A percentile compares a stretch with the other conserved stretches of the same genome.
These are phyloP conservation scores for Tylopilus sp. DNA, from an alignment of 768 basidiomycete genomes.

Conservation along the genomic window DNA sequence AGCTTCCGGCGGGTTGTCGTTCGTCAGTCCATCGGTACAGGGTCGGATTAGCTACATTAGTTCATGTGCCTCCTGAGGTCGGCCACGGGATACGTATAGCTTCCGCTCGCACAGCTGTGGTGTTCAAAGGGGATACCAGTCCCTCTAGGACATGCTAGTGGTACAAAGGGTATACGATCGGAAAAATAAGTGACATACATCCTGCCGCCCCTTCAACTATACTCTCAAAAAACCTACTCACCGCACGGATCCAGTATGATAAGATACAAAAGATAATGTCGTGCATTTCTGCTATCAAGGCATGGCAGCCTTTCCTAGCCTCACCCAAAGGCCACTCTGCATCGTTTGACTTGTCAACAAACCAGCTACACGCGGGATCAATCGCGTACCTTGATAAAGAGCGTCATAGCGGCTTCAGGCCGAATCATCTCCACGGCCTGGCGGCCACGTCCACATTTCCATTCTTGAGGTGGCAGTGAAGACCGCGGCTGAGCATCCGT, in stretches of 20 bases:
- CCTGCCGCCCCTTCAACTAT: background rate
- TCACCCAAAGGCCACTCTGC: constrained; percentile 61
- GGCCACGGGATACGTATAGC: too few species aligned
- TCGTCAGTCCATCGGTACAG: constrained; percentile 6
- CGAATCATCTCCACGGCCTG: constrained; percentile 57
- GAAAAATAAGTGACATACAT: constrained; percentile 18
- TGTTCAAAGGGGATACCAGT: too few species aligned
- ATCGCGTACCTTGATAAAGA: constrained; percentile 59
- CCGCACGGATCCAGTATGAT: background rate
- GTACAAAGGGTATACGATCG: constrained; percentile 6
- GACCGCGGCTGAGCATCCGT: constrained; percentile 58
- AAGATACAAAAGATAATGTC: background rate
- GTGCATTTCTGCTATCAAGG: constrained; percentile 5
- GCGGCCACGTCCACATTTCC: constrained; percentile 43
- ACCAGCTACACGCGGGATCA: constrained; percentile 5
- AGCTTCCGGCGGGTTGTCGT: background rate
- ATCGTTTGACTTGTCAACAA: constrained; percentile 1
- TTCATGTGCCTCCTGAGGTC: background rate
- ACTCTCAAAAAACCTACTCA: background rate
- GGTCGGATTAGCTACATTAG: constrained; percentile 11
- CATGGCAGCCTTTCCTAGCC: constrained; percentile 33
- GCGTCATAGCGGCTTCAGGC: constrained; percentile 60
- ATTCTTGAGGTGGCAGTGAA: constrained; percentile 59
- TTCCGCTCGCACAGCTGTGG: too few species aligned
- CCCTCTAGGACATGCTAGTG: too few species aligned